These are phyloP conservation scores for Mycena metata DNA, from an alignment of 768 basidiomycete species.

Conservation along the genomic window DNA sequence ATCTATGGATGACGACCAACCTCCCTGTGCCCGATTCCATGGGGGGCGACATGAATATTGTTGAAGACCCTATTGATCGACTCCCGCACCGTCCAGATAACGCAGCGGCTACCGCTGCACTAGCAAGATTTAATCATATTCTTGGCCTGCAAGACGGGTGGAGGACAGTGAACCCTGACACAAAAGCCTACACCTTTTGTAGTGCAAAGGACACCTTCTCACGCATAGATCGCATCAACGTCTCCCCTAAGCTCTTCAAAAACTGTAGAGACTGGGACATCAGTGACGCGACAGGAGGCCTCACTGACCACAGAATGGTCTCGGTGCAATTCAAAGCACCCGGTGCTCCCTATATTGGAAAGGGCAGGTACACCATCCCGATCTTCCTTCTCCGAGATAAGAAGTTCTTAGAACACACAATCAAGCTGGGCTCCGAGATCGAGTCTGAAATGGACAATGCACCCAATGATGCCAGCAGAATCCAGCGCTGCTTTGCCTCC, in stretches of 20 bases:
- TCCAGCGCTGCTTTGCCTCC: neutral
- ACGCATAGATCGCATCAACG: neutral
- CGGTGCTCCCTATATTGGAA: neutral
- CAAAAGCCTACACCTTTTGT: neutral
- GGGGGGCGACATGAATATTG: constrained; percentile 45
- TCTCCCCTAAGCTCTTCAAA: constrained; percentile 3
- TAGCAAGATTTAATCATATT: constrained; percentile 1
- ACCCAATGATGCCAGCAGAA: too few species aligned
- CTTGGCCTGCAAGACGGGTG: constrained; percentile 8
- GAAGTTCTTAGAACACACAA: neutral
- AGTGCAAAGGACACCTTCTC: neutral
- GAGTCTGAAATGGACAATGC: too few species aligned
- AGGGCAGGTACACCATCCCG: neutral
- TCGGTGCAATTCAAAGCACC: constrained; percentile 1
- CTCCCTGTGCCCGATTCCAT: constrained; percentile 35
- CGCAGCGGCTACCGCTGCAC: neutral
- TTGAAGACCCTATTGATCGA: too few species aligned
- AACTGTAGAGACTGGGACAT: constrained; percentile 9
- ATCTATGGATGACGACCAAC: neutral
- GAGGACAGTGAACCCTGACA: constrained; percentile 2
- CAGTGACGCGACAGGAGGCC: neutral
- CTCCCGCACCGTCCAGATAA: constrained; percentile 29
- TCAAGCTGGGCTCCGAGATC: too few species aligned
- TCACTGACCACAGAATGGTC: constrained; percentile 1
- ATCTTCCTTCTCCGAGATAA: neutral